Evolutionary conservation across 2,329 filamentous ascomycete species (phyloP).

Genomic region (Tolypocladium album): DNA sequence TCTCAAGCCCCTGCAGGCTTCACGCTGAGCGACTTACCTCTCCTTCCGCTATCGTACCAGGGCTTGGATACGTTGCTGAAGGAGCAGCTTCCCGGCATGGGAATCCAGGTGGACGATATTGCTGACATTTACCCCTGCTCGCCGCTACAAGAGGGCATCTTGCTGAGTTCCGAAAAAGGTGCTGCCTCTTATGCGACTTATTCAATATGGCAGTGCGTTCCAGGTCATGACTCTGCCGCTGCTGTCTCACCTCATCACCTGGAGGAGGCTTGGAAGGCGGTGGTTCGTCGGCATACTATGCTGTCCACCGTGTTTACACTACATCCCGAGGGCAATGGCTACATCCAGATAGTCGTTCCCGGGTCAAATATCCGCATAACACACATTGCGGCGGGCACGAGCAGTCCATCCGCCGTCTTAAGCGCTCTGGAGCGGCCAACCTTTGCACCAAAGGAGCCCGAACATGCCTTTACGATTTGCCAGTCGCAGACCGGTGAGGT

Average conservation of each 20-base stretch:
- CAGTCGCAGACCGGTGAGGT: conserved; percentile 4
- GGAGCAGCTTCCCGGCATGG: conserved; percentile 2
- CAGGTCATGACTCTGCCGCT: neutral
- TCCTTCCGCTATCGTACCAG: conserved; percentile 11
- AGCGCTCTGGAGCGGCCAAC: neutral
- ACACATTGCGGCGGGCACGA: neutral
- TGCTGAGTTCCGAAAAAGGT: conserved; percentile 18
- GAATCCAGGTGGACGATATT: conserved; percentile 1
- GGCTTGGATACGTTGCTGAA: conserved; percentile 1
- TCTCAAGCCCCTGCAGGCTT: neutral
- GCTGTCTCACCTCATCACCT: conserved; percentile 1
- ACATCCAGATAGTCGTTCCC: conserved; percentile 5
- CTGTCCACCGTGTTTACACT: conserved; percentile 4
- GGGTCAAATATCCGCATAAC: neutral
- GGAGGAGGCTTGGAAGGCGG: conserved; percentile 6
- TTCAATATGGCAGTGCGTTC: conserved; percentile 8
- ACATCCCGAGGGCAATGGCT: conserved; percentile 5
- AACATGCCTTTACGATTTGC: conserved; percentile 7
- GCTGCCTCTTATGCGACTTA: conserved; percentile 7
- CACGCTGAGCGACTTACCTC: conserved; percentile 22
- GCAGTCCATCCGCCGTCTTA: neutral
- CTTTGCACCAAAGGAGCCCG: conserved; percentile 4
- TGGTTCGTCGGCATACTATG: conserved; percentile 1
- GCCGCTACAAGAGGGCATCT: conserved; percentile 24
- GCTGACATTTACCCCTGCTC: conserved; percentile 22